Base-by-base conservation (phyloP, 306 rosid species). In the Cucurbita argyrosperma region DNA sequence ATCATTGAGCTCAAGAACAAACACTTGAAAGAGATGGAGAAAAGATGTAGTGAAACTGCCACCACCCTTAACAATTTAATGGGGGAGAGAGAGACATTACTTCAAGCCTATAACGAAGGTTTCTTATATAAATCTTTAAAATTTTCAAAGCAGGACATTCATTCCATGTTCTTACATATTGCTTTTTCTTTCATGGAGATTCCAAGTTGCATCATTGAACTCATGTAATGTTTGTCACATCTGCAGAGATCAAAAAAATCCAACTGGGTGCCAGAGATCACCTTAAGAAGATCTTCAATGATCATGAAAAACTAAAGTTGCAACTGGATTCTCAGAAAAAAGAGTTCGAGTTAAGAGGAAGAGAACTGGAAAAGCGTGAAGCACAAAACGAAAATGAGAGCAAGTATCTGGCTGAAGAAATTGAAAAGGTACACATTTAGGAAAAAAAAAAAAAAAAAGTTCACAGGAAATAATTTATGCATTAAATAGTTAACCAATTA, bases 361-460 rank as follows among this genome's bases (percentile, higher is more conserved):
- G 75, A 66, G 96, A 95, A 74, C 67, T 95, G 90, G 97, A 95
- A 84, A 85, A 87, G 79, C 97, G 97, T 54, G 97, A 90, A 47
- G 87, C 90, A 39, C 86, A 79, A 47, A 91, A 89, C 5, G 99
- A 91, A 82, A 84, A 55, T 78, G 96, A 95, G 85, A 87, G 93
- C 53, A 88, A 82, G 82, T 89, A 83, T 83, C 87, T 95, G 30
- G 83, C 87, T 43, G 96, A 91, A 74, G 96, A 89, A 67, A 85
- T 95, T 70, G 87, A 85, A 79, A 76, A 87, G 99, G 99, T 95
- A 55, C 75, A 30, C 14, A 73, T 39, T 55, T 74, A 26, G 26
- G 2, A 26, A 26, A 1, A 26, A 26, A 23, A 23, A 23, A 19
- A 45, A 45, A 43, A 43, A 7, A 43, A 6, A 11, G 35, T 30